Conservation (phyloP, 1,284 basidiomycete species). For the Sutorius eximius region DNA sequence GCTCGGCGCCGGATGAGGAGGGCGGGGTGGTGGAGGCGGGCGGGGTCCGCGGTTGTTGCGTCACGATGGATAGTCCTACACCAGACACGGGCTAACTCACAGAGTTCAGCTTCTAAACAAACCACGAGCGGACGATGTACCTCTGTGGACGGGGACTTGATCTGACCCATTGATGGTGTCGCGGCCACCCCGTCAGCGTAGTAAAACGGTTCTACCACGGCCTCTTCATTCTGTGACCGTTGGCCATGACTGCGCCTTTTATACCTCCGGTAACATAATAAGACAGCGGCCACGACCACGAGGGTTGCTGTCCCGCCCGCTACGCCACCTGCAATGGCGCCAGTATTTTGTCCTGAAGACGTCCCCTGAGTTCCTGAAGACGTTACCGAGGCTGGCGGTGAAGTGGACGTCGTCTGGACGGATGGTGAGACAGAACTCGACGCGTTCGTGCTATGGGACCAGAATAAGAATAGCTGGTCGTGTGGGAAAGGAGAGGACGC, state of each 20-base stretch:
- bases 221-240: too few relatives aligned
- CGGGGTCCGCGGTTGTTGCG: background rate
- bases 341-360: background rate
- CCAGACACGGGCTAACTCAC: background rate
- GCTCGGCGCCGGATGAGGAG: background rate
- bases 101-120: background rate
- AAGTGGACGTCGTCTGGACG: background rate
- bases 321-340: slow-evolving; percentile 9
- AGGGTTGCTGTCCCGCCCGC: slow-evolving; percentile 1
- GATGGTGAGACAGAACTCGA: background rate
- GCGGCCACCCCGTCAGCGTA: background rate
- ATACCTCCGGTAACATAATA: slow-evolving; percentile 3
- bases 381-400: background rate
- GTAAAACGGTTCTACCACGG: background rate
- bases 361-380: background rate
- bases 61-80: background rate
- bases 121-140: background rate
- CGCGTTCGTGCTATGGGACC: slow-evolving; percentile 3
- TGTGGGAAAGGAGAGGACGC: background rate
- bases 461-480: background rate
- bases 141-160: too few relatives aligned
- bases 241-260: background rate
- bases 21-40: background rate
- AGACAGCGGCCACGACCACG: background rate
- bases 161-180: too few relatives aligned